phyloP scores from a whole-genome alignment of 345 rosid species.

The Brassica napus region Da-Ae NC_063446.1:60734001-60734500 shows the following conservation, averaged over 20 bases:
- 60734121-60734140: not conserved
- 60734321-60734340: constrained; percentile 59
- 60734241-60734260: not conserved
- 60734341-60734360: constrained; percentile 45
- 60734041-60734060: not conserved
- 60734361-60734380: constrained; percentile 37
- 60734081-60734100: not conserved
- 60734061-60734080: not conserved
- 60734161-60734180: not conserved
- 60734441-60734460: no score
- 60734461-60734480: no score
- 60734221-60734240: not conserved
- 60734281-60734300: constrained; percentile 44
- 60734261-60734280: not conserved
- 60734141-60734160: not conserved
- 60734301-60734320: constrained; percentile 45
- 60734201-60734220: constrained; percentile 14
- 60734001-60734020: not conserved
- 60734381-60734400: constrained; percentile 43
- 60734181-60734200: not conserved
- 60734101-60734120: constrained; percentile 14
- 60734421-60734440: constrained; percentile 39
- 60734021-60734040: not conserved
- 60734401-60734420: constrained; percentile 45
- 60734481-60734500: no score